Conservation (phyloP, 495 filamentous ascomycete genomes). For the Hyaloscypha bicolor region DNA sequence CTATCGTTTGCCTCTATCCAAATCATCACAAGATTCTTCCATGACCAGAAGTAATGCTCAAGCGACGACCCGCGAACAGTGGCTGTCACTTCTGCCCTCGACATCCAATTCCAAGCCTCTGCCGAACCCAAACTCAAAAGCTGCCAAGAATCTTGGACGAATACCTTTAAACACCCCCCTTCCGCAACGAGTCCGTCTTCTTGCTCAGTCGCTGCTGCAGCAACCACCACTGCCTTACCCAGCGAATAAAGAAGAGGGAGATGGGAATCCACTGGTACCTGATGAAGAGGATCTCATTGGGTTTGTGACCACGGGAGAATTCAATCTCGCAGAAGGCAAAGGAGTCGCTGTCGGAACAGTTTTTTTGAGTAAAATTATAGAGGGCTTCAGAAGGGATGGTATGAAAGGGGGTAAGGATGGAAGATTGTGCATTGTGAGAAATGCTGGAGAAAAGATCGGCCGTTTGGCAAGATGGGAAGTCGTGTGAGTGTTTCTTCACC, state of each 20-base stretch:
- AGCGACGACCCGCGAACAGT: constrained; percentile 13
- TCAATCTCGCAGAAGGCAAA: constrained; percentile 75
- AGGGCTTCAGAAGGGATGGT: constrained; percentile 33
- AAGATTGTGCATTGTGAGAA: constrained; percentile 76
- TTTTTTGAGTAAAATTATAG: constrained; percentile 58
- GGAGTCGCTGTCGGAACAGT: constrained; percentile 77
- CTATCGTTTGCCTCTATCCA: constrained; percentile 63
- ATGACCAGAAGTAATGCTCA: constrained; percentile 9
- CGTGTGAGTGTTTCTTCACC: constrained; percentile 41
- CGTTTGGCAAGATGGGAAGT: constrained; percentile 82
- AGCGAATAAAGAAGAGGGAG: constrained; percentile 38
- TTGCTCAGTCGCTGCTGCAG: constrained; percentile 55
- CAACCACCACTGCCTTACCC: constrained; percentile 31
- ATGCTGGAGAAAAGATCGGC: constrained; percentile 74
- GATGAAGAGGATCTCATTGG: constrained; percentile 80
- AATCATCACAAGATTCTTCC: constrained; percentile 19
- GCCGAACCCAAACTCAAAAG: constrained; percentile 22
- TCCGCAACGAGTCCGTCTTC: constrained; percentile 28
- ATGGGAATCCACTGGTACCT: constrained; percentile 67
- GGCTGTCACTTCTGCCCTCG: constrained; percentile 26
- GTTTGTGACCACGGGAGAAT: constrained; percentile 88
- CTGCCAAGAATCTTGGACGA: constrained; percentile 12
- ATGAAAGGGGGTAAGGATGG: constrained; percentile 37
- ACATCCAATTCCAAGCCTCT: constrained; percentile 22
- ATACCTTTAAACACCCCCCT: constrained; percentile 23